A percentile compares a stretch with the other conserved stretches of the same genome.
Conservation (phyloP, 2,329 filamentous ascomycete genomes). For the Camillea tinctor region DNA sequence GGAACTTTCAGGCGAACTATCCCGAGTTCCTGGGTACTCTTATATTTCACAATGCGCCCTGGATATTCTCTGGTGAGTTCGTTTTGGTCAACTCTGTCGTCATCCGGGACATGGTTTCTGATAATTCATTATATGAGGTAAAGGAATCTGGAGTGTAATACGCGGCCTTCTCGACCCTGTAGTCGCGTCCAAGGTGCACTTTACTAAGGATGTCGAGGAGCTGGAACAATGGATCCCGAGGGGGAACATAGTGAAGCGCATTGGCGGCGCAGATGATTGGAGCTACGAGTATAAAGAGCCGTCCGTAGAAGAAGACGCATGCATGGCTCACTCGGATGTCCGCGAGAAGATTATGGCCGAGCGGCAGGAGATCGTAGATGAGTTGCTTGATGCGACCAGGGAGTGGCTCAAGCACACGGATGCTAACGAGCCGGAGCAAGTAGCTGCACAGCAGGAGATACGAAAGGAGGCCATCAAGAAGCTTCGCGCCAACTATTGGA, state of each 20-base stretch:
- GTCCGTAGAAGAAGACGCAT: slow-evolving; percentile 67
- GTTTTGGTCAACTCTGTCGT: background rate
- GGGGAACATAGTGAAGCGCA: slow-evolving; percentile 70
- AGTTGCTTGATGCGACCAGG: slow-evolving; percentile 69
- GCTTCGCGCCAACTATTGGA: slow-evolving; percentile 77
- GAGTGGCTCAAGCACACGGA: slow-evolving; percentile 60
- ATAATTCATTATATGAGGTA: slow-evolving; percentile 32
- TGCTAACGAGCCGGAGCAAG: slow-evolving; percentile 42
- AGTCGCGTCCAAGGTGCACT: slow-evolving; percentile 86
- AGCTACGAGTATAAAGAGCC: slow-evolving; percentile 78
- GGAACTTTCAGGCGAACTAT: slow-evolving; percentile 97
- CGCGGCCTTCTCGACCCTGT: slow-evolving; percentile 92
- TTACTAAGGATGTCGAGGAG: slow-evolving; percentile 76
- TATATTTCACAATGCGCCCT: slow-evolving; percentile 89
- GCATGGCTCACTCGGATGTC: slow-evolving; percentile 61
- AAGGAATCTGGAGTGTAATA: slow-evolving; percentile 91
- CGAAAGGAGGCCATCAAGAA: slow-evolving; percentile 58
- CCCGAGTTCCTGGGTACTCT: slow-evolving; percentile 85
- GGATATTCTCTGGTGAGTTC: slow-evolving; percentile 79
- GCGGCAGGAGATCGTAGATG: slow-evolving; percentile 59
- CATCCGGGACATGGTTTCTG: background rate
- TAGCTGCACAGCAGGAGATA: slow-evolving; percentile 48
- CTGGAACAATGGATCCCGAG: slow-evolving; percentile 71
- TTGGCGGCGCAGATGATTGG: slow-evolving; percentile 83
- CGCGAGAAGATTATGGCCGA: slow-evolving; percentile 60